These are phyloP conservation scores for Royoungia palumana DNA, from an alignment of 768 basidiomycete genomes.

Conservation along the genomic window DNA sequence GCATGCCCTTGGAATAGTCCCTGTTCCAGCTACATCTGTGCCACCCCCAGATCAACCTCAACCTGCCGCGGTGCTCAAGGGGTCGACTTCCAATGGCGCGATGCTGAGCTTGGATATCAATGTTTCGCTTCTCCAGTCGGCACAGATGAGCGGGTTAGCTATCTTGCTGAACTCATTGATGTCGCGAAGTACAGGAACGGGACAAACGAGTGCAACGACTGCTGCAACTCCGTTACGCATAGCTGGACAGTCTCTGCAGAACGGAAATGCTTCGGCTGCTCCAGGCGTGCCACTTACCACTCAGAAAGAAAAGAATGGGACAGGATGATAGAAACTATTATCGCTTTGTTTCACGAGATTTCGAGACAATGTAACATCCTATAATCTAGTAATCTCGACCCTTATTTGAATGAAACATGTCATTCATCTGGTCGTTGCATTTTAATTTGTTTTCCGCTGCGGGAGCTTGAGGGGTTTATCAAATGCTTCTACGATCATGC, in stretches of 20 bases:
- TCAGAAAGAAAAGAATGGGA: slow-evolving; percentile 20
- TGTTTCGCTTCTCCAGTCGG: slow-evolving; percentile 63
- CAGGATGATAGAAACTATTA: slow-evolving; percentile 20
- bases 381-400: background rate
- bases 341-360: slow-evolving; percentile 7
- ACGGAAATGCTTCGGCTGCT: slow-evolving; percentile 11
- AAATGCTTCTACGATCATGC: too few species aligned
- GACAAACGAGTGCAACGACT: slow-evolving; percentile 13
- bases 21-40: slow-evolving; percentile 56
- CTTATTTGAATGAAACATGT: background rate
- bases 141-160: slow-evolving; percentile 76
- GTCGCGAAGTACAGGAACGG: slow-evolving; percentile 38
- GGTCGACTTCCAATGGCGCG: slow-evolving; percentile 66
- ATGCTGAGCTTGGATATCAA: slow-evolving; percentile 79
- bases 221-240: slow-evolving; percentile 10
- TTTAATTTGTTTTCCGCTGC: too few species aligned
- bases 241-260: slow-evolving; percentile 14
- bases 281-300: slow-evolving; percentile 2
- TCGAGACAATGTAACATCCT: slow-evolving; percentile 9
- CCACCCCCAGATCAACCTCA: slow-evolving; percentile 55
- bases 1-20: slow-evolving; percentile 69
- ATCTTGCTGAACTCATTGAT: slow-evolving; percentile 69
- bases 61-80: slow-evolving; percentile 73
- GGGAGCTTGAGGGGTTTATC: too few species aligned
- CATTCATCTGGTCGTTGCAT: too few species aligned